phyloP scores from a whole-genome alignment of 306 rosid species.

The Cicer pinnatifidum region DNA sequence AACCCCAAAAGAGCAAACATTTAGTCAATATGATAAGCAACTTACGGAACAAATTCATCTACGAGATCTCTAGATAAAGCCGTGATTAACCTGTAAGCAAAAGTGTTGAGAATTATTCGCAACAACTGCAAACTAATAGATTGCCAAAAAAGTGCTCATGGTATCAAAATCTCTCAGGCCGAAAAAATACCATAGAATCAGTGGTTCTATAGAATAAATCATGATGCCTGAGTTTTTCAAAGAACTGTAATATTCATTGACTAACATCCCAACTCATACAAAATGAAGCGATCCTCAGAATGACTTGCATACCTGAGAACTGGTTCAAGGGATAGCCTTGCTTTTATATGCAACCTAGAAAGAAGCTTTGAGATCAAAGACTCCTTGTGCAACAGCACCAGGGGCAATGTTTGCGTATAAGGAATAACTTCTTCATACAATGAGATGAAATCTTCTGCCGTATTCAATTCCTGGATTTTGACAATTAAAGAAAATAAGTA shows the following conservation, averaged over 20 bases:
- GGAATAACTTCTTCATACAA: conserved; percentile 75
- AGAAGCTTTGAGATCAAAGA: conserved; percentile 64
- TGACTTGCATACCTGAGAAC: conserved; percentile 65
- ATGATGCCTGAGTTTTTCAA: no score
- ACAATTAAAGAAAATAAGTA: conserved; percentile 25
- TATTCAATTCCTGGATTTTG: conserved; percentile 75
- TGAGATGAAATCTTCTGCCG: conserved; percentile 86
- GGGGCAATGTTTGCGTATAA: conserved; percentile 69
- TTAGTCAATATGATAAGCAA: conserved; percentile 46
- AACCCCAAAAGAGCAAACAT: conserved; percentile 7
- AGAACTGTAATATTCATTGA: no score
- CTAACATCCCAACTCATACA: conserved; percentile 23
- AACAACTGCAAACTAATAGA: conserved; percentile 34
- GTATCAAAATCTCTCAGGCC: no score
- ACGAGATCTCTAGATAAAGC: conserved; percentile 82
- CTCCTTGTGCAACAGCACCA: conserved; percentile 79
- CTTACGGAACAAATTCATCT: conserved; percentile 87
- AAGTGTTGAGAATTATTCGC: conserved; percentile 32
- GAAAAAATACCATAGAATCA: no score
- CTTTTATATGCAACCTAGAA: conserved; percentile 69
- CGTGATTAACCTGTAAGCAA: conserved; percentile 71
- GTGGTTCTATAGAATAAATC: no score
- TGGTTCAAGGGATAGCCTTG: conserved; percentile 86
- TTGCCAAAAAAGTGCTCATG: conserved; percentile 2
- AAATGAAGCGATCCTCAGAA: conserved; percentile 30